Evolutionary conservation across 2,329 filamentous ascomycete species (phyloP).

Genomic region (Cercospora sojina): DNA sequence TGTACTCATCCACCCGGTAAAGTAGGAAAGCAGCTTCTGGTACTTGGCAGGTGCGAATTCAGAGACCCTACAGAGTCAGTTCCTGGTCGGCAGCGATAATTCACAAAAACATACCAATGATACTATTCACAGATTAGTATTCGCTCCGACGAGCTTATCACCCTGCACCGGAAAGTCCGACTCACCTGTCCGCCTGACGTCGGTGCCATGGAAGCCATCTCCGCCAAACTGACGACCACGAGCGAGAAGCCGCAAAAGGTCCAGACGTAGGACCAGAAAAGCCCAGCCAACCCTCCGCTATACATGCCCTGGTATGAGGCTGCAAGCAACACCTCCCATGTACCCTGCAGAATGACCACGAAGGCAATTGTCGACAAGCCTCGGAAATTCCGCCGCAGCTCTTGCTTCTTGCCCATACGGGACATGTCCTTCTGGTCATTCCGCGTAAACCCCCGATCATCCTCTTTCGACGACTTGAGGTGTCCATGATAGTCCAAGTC

Average conservation of each 20-base stretch:
- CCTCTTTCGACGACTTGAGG: conserved; percentile 18
- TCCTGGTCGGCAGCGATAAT: background rate
- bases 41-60: conserved; percentile 35
- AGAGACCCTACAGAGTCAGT: conserved; percentile 24
- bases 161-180: background rate
- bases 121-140: conserved; percentile 26
- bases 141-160: conserved; percentile 20
- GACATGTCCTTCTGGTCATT: conserved; percentile 46
- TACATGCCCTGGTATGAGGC: conserved; percentile 23
- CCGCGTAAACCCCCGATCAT: conserved; percentile 20
- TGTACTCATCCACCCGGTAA: conserved; percentile 50
- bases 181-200: conserved; percentile 33
- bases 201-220: conserved; percentile 40
- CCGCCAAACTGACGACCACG: conserved; percentile 32
- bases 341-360: conserved; percentile 50
- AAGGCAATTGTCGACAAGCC: conserved; percentile 52
- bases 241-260: conserved; percentile 29
- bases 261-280: conserved; percentile 34
- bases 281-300: conserved; percentile 31
- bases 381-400: conserved; percentile 52
- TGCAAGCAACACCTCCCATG: conserved; percentile 52
- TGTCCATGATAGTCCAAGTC: conserved; percentile 26
- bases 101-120: conserved; percentile 23
- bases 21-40: conserved; percentile 36
- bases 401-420: conserved; percentile 51